Conservation (phyloP, 345 rosid genomes). For the Brassica juncea region DNA sequence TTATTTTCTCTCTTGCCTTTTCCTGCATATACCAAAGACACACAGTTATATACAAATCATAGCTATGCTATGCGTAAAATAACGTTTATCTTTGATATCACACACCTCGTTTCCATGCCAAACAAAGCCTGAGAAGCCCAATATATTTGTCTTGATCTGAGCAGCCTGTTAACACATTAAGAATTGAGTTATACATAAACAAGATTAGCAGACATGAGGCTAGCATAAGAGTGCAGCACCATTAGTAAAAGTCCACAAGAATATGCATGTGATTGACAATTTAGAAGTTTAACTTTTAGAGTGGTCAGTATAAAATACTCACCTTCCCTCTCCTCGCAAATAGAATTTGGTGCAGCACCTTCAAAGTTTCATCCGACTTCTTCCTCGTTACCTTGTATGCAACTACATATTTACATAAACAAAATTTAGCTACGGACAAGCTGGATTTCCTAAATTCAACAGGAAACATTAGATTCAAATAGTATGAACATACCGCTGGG, state of each 20-base stretch:
- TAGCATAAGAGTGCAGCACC: conserved; percentile 10
- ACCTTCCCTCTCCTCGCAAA: conserved; percentile 89
- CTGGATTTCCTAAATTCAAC: conserved; percentile 5
- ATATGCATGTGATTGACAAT: not conserved
- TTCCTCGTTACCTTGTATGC: conserved; percentile 78
- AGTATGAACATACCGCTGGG: conserved; percentile 70
- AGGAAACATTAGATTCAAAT: not conserved
- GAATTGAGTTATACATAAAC: conserved; percentile 26
- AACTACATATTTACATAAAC: conserved; percentile 44
- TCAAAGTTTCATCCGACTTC: conserved; percentile 79
- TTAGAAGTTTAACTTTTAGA: conserved; percentile 3
- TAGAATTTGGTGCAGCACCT: conserved; percentile 70
- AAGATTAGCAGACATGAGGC: conserved; percentile 12
- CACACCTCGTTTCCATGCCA: conserved; percentile 94
- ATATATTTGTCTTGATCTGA: conserved; percentile 80
- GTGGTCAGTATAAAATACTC: not conserved
- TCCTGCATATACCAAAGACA: conserved; percentile 54
- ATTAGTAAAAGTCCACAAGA: conserved; percentile 14
- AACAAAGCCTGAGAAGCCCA: conserved; percentile 89
- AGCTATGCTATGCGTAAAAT: conserved; percentile 4
- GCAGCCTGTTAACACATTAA: conserved; percentile 65
- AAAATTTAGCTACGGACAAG: not conserved
- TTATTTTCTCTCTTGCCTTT: conserved; percentile 72
- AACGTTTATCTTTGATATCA: not conserved
- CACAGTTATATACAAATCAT: not conserved